These are phyloP conservation scores for Fusarium longipes DNA, from an alignment of 2,329 filamentous ascomycete species.

Conservation along the genomic window DNA sequence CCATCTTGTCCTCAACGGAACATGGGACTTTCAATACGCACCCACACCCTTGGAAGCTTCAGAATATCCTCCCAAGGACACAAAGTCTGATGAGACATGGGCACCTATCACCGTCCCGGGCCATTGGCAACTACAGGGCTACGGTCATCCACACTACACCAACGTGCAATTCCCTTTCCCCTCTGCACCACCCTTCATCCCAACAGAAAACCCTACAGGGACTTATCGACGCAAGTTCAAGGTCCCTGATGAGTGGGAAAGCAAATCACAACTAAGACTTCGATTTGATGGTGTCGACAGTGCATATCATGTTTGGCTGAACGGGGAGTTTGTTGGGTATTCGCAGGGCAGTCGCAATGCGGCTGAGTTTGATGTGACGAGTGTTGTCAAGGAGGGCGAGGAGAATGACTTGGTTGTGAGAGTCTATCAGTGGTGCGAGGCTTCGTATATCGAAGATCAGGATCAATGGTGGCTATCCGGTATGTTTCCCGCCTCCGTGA, in stretches of 20 bases:
- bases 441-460: constrained; percentile 14
- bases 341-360: constrained; percentile 19
- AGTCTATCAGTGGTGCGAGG: constrained; percentile 22
- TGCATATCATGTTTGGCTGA: constrained; percentile 18
- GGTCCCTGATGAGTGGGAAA: background rate
- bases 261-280: background rate
- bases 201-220: constrained; percentile 9
- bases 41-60: background rate
- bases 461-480: constrained; percentile 26
- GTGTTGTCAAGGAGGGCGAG: background rate
- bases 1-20: constrained; percentile 14
- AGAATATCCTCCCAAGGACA: background rate
- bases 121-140: constrained; percentile 18
- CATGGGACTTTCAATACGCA: constrained; percentile 21
- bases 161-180: constrained; percentile 22
- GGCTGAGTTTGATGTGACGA: constrained; percentile 1
- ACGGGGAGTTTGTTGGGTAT: constrained; percentile 8
- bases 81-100: background rate
- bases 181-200: constrained; percentile 12
- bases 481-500: accelerated
- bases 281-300: constrained; percentile 19
- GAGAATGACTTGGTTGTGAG: constrained; percentile 5
- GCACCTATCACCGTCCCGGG: background rate
- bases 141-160: constrained; percentile 15
- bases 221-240: constrained; percentile 4